A percentile compares a stretch with the other conserved stretches of the same genome.
Evolutionary conservation across 2,329 filamentous ascomycete species (phyloP).

Genomic region (Myriosclerotinia scirpicola): DNA sequence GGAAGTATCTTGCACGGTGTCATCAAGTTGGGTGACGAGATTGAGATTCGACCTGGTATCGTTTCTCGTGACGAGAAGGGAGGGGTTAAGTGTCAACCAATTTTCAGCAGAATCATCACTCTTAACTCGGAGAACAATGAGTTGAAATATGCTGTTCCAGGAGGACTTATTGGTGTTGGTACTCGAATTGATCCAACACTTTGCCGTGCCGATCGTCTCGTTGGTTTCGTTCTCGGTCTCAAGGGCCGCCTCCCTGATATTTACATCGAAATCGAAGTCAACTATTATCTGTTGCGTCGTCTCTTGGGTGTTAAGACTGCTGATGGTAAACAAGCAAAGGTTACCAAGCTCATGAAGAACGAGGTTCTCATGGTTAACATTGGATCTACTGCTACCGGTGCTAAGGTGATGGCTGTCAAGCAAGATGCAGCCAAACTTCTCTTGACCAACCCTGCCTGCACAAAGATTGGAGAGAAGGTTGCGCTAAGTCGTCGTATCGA

Average conservation of each 20-base stretch:
- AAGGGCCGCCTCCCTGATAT: conserved; percentile 93
- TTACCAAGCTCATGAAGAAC: conserved; percentile 96
- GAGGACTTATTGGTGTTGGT: conserved; percentile 96
- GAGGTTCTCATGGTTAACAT: conserved; percentile 99
- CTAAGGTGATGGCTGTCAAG: conserved; percentile 96
- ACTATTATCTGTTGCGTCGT: conserved; percentile 96
- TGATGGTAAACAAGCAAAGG: conserved; percentile 99
- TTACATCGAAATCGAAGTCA: conserved; percentile 97
- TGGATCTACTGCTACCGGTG: conserved; percentile 93
- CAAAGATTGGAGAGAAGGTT: conserved; percentile 97
- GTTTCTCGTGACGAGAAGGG: conserved; percentile 93
- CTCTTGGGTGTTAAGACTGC: conserved; percentile 96
- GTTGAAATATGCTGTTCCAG: conserved; percentile 95
- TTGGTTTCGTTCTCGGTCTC: conserved; percentile 95
- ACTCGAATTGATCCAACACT: conserved; percentile 96
- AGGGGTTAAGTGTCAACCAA: conserved; percentile 93
- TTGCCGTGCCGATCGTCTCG: conserved; percentile 97
- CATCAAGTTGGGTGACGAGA: conserved; percentile 94
- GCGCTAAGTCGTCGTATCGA: conserved; percentile 94
- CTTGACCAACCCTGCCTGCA: conserved; percentile 91
- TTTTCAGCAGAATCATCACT: conserved; percentile 91
- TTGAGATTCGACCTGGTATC: conserved; percentile 98
- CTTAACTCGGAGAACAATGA: conserved; percentile 98
- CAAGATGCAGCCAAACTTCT: conserved; percentile 95
- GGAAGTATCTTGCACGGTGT: conserved; percentile 96